Conservation (phyloP, 2,329 filamentous ascomycete genomes). For the Diaporthe nobilis region DNA sequence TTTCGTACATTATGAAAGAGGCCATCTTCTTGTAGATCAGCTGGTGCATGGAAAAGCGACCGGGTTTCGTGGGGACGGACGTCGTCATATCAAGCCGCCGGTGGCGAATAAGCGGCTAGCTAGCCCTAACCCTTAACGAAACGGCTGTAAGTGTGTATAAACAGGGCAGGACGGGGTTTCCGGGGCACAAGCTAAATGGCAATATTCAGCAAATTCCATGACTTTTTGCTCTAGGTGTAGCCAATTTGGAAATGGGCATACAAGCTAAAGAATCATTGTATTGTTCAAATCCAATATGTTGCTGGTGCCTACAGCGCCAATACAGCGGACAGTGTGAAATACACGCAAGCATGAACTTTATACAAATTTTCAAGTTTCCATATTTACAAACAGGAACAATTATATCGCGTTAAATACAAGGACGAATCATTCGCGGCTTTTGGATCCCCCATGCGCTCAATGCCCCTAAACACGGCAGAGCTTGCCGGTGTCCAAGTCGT, state of each 20-base stretch:
- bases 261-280: too few relatives aligned
- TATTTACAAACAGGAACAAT: background rate
- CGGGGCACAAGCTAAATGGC: too few relatives aligned
- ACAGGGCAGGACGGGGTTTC: too few relatives aligned
- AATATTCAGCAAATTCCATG: background rate
- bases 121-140: background rate
- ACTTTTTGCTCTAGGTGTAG: too few relatives aligned
- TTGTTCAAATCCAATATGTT: background rate
- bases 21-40: background rate
- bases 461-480: background rate
- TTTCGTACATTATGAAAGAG: background rate
- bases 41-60: background rate
- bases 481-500: slow-evolving; percentile 24
- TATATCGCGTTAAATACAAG: background rate
- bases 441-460: too few relatives aligned
- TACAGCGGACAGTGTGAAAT: background rate
- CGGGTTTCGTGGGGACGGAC: background rate
- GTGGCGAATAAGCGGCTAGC: slow-evolving; percentile 14
- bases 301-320: background rate
- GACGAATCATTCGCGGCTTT: rapidly evolving
- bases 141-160: background rate
- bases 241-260: too few relatives aligned
- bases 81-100: background rate
- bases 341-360: background rate
- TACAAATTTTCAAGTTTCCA: too few relatives aligned